Evolutionary conservation across 257 asterid species (phyloP).

Genomic region (Solanum ossicruentum): DNA sequence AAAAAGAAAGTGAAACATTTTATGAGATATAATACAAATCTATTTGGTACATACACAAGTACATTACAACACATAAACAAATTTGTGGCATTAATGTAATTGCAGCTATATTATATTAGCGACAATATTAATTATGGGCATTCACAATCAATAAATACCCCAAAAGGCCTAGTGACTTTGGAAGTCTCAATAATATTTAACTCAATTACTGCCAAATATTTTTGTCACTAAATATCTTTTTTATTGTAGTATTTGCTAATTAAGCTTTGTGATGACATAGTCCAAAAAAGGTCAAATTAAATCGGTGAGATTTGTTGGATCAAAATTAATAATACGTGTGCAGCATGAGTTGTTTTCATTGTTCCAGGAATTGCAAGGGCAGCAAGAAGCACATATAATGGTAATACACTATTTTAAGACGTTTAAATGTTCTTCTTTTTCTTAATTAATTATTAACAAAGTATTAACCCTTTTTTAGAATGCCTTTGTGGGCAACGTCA

Average conservation of each 20-base stretch:
- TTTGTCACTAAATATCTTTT: too few relatives aligned
- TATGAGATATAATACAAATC: not conserved
- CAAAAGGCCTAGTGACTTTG: too few relatives aligned
- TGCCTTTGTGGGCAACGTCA: not conserved
- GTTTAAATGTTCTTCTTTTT: not conserved
- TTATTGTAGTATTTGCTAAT: too few relatives aligned
- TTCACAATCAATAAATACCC: too few relatives aligned
- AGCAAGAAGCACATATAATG: not conserved
- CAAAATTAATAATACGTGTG: not conserved
- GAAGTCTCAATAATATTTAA: too few relatives aligned
- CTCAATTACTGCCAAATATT: too few relatives aligned
- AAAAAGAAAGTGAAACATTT: not conserved
- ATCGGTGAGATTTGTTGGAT: not conserved
- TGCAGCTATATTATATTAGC: too few relatives aligned
- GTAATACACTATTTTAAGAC: not conserved
- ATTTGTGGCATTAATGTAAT: too few relatives aligned
- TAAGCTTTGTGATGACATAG: not conserved
- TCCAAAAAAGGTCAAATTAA: not conserved
- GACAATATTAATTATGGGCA: too few relatives aligned
- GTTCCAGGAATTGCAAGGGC: not conserved
- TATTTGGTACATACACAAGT: not conserved
- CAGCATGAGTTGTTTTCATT: not conserved
- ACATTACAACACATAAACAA: too few relatives aligned
- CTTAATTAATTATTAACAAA: not conserved
- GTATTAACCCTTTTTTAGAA: not conserved